Percentiles rank a stretch among this genome's conserved stretches.
These are phyloP conservation scores for Rhodomyrtus tomentosa DNA, from an alignment of 345 rosid species.

Conservation along the genomic window DNA sequence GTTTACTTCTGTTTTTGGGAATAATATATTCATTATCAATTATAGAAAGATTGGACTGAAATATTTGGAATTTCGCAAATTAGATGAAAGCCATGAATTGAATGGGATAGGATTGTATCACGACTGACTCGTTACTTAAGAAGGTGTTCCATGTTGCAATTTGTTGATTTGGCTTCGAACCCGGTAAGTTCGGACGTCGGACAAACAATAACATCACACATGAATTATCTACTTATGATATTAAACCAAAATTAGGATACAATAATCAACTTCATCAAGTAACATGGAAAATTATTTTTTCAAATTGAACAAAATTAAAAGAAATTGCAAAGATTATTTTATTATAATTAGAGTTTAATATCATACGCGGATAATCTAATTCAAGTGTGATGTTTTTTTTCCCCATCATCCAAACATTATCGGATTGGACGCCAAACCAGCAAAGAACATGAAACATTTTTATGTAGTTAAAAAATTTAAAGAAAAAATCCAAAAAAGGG, in stretches of 20 bases:
- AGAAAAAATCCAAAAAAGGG: too few relatives aligned
- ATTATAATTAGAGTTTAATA: neutral
- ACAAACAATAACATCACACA: neutral
- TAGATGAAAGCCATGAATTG: too few relatives aligned
- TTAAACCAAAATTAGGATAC: neutral
- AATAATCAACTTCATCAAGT: neutral
- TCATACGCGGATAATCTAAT: neutral
- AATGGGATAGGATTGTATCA: too few relatives aligned
- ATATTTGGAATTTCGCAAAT: too few relatives aligned
- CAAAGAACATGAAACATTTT: neutral
- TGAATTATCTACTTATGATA: neutral
- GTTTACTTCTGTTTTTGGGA: too few relatives aligned
- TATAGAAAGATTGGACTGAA: too few relatives aligned
- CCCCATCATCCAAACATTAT: neutral
- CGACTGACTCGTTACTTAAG: neutral
- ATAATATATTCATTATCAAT: too few relatives aligned
- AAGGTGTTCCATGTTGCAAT: neutral
- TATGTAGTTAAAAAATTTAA: accelerated
- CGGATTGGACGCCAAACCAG: accelerated
- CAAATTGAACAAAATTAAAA: neutral
- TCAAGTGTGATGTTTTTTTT: accelerated
- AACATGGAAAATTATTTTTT: neutral
- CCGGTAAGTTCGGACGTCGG: neutral
- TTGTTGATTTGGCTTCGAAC: neutral
- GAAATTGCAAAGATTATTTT: neutral